Evolutionary conservation across 2,329 filamentous ascomycete genomes (phyloP).

Genomic region (Balansia obtecta): DNA sequence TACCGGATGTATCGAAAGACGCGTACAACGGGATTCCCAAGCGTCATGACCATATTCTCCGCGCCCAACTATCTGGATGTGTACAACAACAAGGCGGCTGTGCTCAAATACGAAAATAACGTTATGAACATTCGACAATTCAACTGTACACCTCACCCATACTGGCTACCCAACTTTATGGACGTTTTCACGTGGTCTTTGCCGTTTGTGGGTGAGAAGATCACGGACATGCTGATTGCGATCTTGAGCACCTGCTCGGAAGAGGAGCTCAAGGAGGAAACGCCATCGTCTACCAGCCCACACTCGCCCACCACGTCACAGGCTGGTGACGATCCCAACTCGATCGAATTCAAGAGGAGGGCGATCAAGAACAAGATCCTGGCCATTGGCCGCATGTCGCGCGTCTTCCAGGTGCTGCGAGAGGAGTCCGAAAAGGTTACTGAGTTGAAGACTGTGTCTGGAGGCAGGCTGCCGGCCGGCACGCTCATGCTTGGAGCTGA

Average conservation of each 20-base stretch:
- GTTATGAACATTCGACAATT: conserved; percentile 99
- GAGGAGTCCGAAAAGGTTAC: conserved; percentile 96
- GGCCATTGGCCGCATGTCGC: conserved; percentile 88
- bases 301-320: conserved; percentile 52
- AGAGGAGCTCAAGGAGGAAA: conserved; percentile 86
- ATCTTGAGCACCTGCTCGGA: conserved; percentile 99
- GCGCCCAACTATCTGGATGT: conserved; percentile 98
- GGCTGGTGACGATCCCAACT: conserved; percentile 56
- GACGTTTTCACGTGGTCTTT: conserved; percentile 99
- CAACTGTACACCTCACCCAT: conserved; percentile 98
- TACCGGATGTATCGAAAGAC: conserved; percentile 99
- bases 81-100: conserved; percentile 99
- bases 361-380: conserved; percentile 99
- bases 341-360: conserved; percentile 84
- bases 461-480: conserved; percentile 82
- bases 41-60: conserved; percentile 99
- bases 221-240: conserved; percentile 98
- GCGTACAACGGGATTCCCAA: conserved; percentile 92
- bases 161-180: conserved; percentile 99
- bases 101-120: conserved; percentile 99
- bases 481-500: conserved; percentile 97
- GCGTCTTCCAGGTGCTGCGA: conserved; percentile 95
- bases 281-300: conserved; percentile 42
- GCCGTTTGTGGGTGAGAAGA: conserved; percentile 97
- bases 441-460: conserved; percentile 92